Conservation (phyloP, 2,329 filamentous ascomycete genomes). For the Amesomyces nigricolor region DNA sequence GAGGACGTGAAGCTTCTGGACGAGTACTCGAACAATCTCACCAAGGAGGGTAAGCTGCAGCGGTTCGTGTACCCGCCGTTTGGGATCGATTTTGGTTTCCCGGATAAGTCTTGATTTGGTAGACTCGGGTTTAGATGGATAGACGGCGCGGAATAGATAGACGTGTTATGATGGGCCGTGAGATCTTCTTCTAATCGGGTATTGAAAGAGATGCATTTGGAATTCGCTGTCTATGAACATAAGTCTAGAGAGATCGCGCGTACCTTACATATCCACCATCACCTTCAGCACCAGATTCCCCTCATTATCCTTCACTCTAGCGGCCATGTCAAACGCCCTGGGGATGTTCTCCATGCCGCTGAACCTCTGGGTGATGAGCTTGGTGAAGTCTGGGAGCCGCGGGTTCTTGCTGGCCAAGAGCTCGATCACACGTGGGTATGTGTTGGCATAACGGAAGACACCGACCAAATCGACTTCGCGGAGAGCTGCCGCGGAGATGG, state of each 20-base stretch:
- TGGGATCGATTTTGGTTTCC: constrained; percentile 64
- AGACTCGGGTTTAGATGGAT: background rate
- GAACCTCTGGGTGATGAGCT: constrained; percentile 66
- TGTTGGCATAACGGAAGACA: constrained; percentile 70
- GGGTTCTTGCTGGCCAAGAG: constrained; percentile 44
- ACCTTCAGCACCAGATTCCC: constrained; percentile 72
- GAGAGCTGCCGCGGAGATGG: constrained; percentile 61
- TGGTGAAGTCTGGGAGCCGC: constrained; percentile 57
- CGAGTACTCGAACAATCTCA: constrained; percentile 49
- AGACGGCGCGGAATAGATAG: background rate
- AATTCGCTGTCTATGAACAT: background rate
- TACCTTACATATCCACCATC: constrained; percentile 12
- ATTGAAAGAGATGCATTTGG: background rate
- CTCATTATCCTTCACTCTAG: constrained; percentile 61
- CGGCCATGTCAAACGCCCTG: constrained; percentile 69
- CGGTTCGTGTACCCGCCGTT: constrained; percentile 66
- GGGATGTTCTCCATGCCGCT: constrained; percentile 56
- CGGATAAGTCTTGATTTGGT: constrained; percentile 49
- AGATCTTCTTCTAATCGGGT: background rate
- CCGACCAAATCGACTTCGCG: constrained; percentile 67
- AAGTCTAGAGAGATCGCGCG: background rate
- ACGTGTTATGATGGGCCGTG: constrained; percentile 2
- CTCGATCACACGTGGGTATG: constrained; percentile 55
- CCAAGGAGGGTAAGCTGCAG: constrained; percentile 47
- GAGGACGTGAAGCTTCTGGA: constrained; percentile 55